Conservation (phyloP, 2,329 filamentous ascomycete species). For the Samsoniella hepiali region DNA sequence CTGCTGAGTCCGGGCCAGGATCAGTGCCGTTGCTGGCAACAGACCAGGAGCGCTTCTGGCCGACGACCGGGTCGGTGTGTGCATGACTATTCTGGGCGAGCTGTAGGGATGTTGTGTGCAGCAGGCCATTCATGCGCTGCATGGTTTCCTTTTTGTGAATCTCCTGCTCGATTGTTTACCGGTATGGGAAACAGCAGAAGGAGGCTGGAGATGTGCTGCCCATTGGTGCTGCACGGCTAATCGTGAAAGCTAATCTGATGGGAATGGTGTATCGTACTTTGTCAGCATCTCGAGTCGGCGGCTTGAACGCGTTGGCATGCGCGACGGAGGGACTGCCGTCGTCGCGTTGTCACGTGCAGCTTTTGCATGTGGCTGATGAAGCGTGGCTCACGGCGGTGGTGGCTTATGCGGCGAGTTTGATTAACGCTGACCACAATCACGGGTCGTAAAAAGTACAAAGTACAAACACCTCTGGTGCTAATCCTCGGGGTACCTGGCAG, state of each 20-base stretch:
- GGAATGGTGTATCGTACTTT: neutral
- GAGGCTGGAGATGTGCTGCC: neutral
- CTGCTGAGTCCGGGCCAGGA: conserved; percentile 12
- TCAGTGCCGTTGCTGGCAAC: conserved; percentile 22
- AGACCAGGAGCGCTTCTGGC: conserved; percentile 46
- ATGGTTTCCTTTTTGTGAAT: conserved; percentile 25
- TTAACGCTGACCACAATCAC: neutral
- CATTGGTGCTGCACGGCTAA: neutral
- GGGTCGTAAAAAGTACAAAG: neutral
- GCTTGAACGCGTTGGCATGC: neutral
- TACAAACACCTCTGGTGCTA: neutral
- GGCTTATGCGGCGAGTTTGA: neutral
- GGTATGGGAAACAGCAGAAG: neutral
- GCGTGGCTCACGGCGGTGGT: neutral
- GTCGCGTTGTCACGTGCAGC: neutral
- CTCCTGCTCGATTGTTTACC: neutral
- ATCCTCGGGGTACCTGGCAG: neutral
- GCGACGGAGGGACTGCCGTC: neutral
- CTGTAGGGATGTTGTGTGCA: conserved; percentile 52
- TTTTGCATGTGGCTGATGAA: neutral
- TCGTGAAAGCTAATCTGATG: neutral
- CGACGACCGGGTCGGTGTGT: conserved; percentile 30
- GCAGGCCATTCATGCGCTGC: conserved; percentile 40
- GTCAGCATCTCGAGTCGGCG: too few species aligned
- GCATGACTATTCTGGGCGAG: conserved; percentile 41